phyloP scores from a whole-genome alignment of 495 filamentous ascomycete species.

The Pyronema omphalodes region DNA sequence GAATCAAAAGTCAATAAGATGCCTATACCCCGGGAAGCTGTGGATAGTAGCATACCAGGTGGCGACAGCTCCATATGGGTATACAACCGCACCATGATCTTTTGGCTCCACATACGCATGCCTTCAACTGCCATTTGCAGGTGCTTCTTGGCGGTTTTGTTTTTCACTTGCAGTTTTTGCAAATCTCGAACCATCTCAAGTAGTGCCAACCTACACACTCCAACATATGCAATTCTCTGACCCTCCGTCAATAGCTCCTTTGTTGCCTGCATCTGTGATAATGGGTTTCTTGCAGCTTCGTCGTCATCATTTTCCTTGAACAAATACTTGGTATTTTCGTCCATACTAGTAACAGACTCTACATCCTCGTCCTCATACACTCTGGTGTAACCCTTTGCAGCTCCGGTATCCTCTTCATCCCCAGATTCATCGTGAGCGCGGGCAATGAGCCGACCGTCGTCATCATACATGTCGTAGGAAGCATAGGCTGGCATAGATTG shows the following conservation, averaged over 20 bases:
- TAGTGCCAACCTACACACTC: constrained; percentile 62
- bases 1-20: constrained; percentile 15
- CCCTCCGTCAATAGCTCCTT: constrained; percentile 90
- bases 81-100: constrained; percentile 89
- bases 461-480: constrained; percentile 85
- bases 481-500: constrained; percentile 86
- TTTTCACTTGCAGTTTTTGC: constrained; percentile 35
- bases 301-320: constrained; percentile 62
- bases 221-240: constrained; percentile 92
- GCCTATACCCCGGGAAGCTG: not conserved
- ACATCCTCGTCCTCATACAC: constrained; percentile 89
- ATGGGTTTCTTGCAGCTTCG: constrained; percentile 63
- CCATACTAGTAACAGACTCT: constrained; percentile 83
- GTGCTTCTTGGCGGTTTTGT: constrained; percentile 45
- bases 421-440: constrained; percentile 53
- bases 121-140: constrained; percentile 49
- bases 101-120: constrained; percentile 89
- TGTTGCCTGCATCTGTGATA: constrained; percentile 85
- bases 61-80: constrained; percentile 87
- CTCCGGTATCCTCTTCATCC: constrained; percentile 60
- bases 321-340: constrained; percentile 90
- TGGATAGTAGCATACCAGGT: constrained; percentile 25
- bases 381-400: constrained; percentile 83
- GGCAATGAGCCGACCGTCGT: constrained; percentile 73
- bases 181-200: constrained; percentile 53